These are phyloP conservation scores for Xylaria nigripes DNA, from an alignment of 495 filamentous ascomycete genomes.

Conservation along the genomic window DNA sequence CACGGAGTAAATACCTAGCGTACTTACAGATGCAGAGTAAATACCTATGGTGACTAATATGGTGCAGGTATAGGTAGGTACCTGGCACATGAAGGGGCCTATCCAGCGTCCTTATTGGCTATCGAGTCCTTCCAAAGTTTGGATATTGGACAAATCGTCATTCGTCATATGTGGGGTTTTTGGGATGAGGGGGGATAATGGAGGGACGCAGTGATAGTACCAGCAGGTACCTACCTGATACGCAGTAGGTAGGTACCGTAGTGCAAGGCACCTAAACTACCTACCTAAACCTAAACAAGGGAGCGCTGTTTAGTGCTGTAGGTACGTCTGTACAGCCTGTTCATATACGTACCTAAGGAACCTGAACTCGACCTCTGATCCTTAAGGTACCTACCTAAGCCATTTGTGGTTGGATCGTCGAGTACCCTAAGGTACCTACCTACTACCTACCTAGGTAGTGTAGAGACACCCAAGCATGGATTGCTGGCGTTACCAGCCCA, in stretches of 20 bases:
- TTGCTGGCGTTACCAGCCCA: background rate
- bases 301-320: background rate
- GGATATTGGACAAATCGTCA: slow-evolving; percentile 21
- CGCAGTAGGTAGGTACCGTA: too few species aligned
- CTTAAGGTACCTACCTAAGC: slow-evolving; percentile 1
- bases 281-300: too few species aligned
- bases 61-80: too few species aligned
- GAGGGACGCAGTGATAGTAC: slow-evolving; percentile 2
- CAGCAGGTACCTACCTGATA: background rate
- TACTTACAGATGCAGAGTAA: slow-evolving; percentile 18
- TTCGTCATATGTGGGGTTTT: background rate
- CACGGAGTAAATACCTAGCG: too few species aligned
- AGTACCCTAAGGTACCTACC: slow-evolving; percentile 11
- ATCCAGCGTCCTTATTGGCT: slow-evolving; percentile 15
- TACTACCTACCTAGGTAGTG: background rate
- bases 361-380: slow-evolving; percentile 13
- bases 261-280: too few species aligned
- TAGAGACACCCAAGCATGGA: slow-evolving; percentile 13
- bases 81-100: too few species aligned
- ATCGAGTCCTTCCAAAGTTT: slow-evolving; percentile 13
- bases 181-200: background rate
- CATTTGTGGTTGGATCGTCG: slow-evolving; percentile 8
- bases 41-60: slow-evolving; percentile 27
- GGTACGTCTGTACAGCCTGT: too few species aligned
- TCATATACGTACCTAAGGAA: too few species aligned